Base-by-base conservation (phyloP, 1,139 yeast genomes). In the Hansenula anomala region DNA sequence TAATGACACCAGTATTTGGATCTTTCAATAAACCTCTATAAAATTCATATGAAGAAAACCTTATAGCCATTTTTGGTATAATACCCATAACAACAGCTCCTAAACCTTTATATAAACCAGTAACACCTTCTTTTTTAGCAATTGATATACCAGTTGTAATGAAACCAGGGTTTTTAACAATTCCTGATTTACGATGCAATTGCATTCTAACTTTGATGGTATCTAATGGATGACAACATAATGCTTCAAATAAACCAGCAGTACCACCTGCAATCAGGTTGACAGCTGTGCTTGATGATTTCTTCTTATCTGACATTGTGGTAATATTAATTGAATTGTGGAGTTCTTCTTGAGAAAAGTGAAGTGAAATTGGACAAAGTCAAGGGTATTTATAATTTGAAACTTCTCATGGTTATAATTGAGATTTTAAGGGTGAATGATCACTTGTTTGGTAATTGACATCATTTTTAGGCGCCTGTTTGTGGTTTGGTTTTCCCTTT, bases 191-290 rank as follows among this genome's bases (percentile, higher is more conserved):
- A 52, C 73, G 75, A 59, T 83, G 80, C 55, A 90, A 75, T 65
- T 90, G 97, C 97, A 90, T 90, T 60, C 97, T 78, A 47, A 92
- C 98, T 66, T 92, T 92, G 61, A 92, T 87, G 36, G 98, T 92
- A 57, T 83, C 92, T 56, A 90, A 75, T 13, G 97, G 97, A 63
- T 92, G 98, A 64, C 98, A 92, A 61, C 94, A 81, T 50, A 92
- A 73, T 17, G 97, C 98, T 68, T 92, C 98, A 60, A 89, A 87
- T 46, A 90, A 73, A 45, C 98, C 98, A 16, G 98, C 98, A 13
- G 94, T 82, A 56, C 98, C 98, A 52, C 98, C 98, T 34, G 97
- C 95, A 40, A 89, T 71, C 55, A 90, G 75, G 61, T 89, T 96
- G 45, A 86, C 76, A 30, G 83, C 78, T 34, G 81, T 73, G 49